These are phyloP conservation scores for Petunia secreta DNA, from an alignment of 257 asterid species.

Conservation along the genomic window DNA sequence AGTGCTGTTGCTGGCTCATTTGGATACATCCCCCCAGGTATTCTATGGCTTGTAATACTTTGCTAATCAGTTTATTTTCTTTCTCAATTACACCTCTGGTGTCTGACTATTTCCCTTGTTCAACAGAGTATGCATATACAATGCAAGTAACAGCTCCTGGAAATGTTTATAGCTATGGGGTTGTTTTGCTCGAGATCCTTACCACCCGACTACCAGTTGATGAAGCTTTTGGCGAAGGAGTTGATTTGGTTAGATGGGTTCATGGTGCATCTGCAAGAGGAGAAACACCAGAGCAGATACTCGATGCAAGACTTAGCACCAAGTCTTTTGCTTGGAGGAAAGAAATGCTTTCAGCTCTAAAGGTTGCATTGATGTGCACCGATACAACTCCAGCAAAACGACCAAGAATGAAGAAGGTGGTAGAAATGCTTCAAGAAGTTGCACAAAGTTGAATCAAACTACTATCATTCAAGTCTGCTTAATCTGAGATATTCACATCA, in stretches of 20 bases:
- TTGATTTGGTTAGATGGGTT: conserved; percentile 98
- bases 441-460: conserved; percentile 37
- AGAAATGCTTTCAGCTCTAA: conserved; percentile 91
- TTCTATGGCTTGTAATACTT: background rate
- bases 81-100: background rate
- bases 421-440: conserved; percentile 86
- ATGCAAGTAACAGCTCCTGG: conserved; percentile 99
- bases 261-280: conserved; percentile 84
- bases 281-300: conserved; percentile 99
- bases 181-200: conserved; percentile 89
- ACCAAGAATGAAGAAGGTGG: conserved; percentile 89
- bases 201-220: conserved; percentile 80
- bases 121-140: conserved; percentile 94
- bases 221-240: conserved; percentile 93
- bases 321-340: conserved; percentile 89
- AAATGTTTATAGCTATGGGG: conserved; percentile 95
- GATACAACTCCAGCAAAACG: conserved; percentile 93
- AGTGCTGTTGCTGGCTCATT: conserved; percentile 99
- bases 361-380: conserved; percentile 82
- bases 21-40: conserved; percentile 99
- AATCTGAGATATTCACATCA: background rate
- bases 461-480: background rate
- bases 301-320: conserved; percentile 86
- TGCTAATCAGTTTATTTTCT: background rate
- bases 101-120: conserved; percentile 12